Base-by-base conservation (phyloP, 192 early-diverging fungal species). In the Gaertneriomyces sp. region DNA sequence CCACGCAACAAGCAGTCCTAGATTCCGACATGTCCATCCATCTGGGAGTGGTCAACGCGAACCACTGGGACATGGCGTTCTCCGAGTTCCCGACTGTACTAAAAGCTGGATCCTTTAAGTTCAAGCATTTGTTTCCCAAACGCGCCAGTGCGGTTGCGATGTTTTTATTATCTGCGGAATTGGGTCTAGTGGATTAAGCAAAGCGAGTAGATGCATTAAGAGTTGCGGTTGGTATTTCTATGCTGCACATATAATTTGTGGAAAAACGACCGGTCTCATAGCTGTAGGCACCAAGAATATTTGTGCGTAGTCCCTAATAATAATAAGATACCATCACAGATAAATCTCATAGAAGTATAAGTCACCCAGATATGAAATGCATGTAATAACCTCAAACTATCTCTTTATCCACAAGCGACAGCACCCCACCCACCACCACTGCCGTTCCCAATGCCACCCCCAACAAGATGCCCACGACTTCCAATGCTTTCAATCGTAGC, bases 341-440 rank as follows among this genome's bases (percentile, higher is more conserved):
- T 33, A 33, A 33, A 33, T 33, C 25, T 33, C 25, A 33, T 33
- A 33, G 25, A 33, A 33, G 25, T 33, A 33, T 33, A 33, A 33
- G 25, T 33, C 1, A 33, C 25, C 25, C 2, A 1, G 2, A 33
- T 33, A 2, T 33, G 25, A 33, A 33, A 33, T 33, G 25, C 25
- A 33, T 33, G 25, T 33, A 33, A 33, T 33, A n/a, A n/a, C n/a
- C 25, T 33, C 25, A 33, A 33, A 33, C 25, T 33, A 33, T 33
- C 25, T 33, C 25, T 33, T 33, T 33, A 33, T 33, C 66, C 55
- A 68, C 10, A 58, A 68, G 58, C 51, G 58, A 75, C 39, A 67
- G 63, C 16, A 63, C 20, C 16, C 57, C 66, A 12, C 76, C 74
- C n/a, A 57, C 52, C 6, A 61, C 62, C 25, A 75, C 51, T 20